Percentiles rank a stretch among this genome's conserved stretches.
phyloP scores from a whole-genome alignment of 2,329 filamentous ascomycete genomes.

The Aspergillus ustus region DNA sequence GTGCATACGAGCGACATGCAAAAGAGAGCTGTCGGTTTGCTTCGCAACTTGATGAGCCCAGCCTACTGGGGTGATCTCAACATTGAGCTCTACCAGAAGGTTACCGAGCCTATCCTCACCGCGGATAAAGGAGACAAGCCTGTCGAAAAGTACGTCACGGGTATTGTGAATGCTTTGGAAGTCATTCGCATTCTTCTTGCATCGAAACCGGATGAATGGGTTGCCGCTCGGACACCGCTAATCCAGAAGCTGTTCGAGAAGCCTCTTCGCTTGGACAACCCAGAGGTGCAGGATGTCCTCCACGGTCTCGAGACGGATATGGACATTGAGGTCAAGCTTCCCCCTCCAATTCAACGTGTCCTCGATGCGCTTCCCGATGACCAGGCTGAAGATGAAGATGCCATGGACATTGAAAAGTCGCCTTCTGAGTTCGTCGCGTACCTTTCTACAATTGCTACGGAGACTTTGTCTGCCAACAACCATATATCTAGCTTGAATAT shows the following conservation, averaged over 20 bases:
- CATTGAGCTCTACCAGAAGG: constrained; percentile 86
- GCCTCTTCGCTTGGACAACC: constrained; percentile 81
- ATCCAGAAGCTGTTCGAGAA: constrained; percentile 91
- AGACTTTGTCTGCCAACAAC: constrained; percentile 79
- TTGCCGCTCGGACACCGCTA: constrained; percentile 73
- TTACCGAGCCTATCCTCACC: constrained; percentile 82
- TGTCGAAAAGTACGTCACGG: constrained; percentile 83
- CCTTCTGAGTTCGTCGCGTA: constrained; percentile 87
- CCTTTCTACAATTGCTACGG: constrained; percentile 82
- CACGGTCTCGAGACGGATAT: constrained; percentile 73
- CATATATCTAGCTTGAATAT: constrained; percentile 91
- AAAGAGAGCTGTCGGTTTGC: constrained; percentile 79
- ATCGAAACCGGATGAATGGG: constrained; percentile 88
- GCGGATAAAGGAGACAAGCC: constrained; percentile 81
- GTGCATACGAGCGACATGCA: constrained; percentile 74
- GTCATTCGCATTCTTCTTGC: constrained; percentile 89
- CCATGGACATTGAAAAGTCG: constrained; percentile 73
- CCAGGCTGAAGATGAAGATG: constrained; percentile 79
- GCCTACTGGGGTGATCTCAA: constrained; percentile 92
- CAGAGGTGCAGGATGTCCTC: constrained; percentile 91
- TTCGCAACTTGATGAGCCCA: constrained; percentile 83
- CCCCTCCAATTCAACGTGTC: constrained; percentile 78
- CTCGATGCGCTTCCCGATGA: constrained; percentile 87
- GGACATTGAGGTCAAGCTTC: constrained; percentile 71
- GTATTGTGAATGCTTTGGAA: constrained; percentile 91